Evolutionary conservation across 176 grass and related monocot genomes (phyloP), one percentile per base, ranked within the genome.

Genomic region (Oryza glaberrima): DNA sequence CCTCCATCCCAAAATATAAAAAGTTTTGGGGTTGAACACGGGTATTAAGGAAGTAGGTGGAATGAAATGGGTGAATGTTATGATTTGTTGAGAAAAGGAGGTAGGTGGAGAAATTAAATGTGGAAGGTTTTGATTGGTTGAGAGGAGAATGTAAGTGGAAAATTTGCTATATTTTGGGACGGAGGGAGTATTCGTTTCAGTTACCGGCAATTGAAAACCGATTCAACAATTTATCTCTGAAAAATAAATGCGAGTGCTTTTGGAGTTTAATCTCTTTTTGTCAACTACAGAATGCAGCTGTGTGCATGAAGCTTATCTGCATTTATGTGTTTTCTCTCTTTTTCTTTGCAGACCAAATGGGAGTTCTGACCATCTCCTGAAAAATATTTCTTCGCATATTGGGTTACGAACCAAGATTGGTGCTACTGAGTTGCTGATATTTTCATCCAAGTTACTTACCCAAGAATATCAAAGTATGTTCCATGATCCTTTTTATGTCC

Each of bases 361-460:
- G 69, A 93, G 82, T 20, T 95, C 88, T 1, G 68, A 76, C 56
- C 40, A 84, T 78, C 81, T 98, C 60, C 70, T 98, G 73, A 84
- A 91, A 77, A 70, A 76, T 32, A 65, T 91, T 81, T 70, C 75
- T 75, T 86, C 83, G 84, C 60, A 88, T 88, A 81, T 79, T 82
- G 85, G 83, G 16, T 67, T 98, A 82, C 52, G 77, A 72, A 69
- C 89, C 28, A 51, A 76, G 32, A 69, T 98, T 48, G 89, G 82
- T 30, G 65, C 52, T 32, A 67, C 40, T 20, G 72, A 88, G 48
- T 73, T 98, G 71, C 77, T 84, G 20, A 83, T 95, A 80, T 95
- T 91, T 86, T 83, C 95, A 46, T 98, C 93, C 47, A 72, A 86
- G 67, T 69, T 93, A 79, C 91, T 98, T 70, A 52, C 73, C 9